Base-by-base conservation (phyloP, 805 yeast genomes). In the Candida jianshihensis region DNA sequence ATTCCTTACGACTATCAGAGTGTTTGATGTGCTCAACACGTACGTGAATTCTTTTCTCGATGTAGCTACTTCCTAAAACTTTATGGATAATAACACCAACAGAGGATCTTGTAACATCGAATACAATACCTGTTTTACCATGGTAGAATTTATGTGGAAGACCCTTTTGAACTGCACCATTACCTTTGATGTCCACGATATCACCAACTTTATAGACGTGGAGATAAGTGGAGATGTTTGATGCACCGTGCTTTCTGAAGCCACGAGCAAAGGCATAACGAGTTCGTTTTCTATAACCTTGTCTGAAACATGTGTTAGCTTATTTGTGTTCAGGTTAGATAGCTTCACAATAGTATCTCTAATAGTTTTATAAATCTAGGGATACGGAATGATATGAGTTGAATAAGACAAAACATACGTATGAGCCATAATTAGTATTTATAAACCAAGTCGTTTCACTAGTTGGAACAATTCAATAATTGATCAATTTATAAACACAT, bases 111-210 rank as follows among this genome's bases (percentile, higher is more conserved):
- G 98, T 90, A 57, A 92, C 92, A 81, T 92, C 92, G 95, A 80
- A 92, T 54, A 92, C 80, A 60, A 92, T 86, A 81, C 98, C 98
- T 56, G 98, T 92, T 82, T 89, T 92, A 75, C 98, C 98, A 80
- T 92, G 97, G 96, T 92, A 92, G 84, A 77, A 89, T 79, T 92
- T 92, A 88, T 87, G 96, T 70, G 98, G 98, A 96, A 92, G 87
- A 86, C 97, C 97, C 83, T 90, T 89, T 71, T 92, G 97, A 78
- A 89, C 78, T 57, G 98, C 78, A 80, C 96, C 96, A 70, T 92
- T 92, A 71, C 94, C 98, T 77, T 86, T 90, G 79, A 92, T 89
- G 73, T 92, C 98, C 64, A 92, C 98, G 61, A 92, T 90, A 72
- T 92, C 98, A 66, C 98, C 98, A 62, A 92, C 97, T 74, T 80